These are phyloP conservation scores for Marasmius tenuissimus DNA, from an alignment of 1,284 basidiomycete species.

Conservation along the genomic window DNA sequence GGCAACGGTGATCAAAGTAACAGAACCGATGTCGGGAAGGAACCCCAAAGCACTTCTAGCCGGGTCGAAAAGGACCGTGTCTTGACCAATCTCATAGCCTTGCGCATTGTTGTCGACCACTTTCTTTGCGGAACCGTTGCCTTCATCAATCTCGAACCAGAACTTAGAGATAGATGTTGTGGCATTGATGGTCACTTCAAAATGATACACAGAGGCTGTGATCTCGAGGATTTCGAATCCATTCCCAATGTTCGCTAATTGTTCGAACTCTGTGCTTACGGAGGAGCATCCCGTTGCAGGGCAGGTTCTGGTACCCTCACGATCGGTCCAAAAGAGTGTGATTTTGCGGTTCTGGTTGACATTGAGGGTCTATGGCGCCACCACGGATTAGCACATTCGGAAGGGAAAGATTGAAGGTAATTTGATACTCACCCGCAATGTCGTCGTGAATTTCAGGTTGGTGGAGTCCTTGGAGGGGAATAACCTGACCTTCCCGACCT, in stretches of 20 bases:
- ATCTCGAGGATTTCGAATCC: not conserved
- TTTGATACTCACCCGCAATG: slow-evolving; percentile 2
- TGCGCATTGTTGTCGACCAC: not conserved
- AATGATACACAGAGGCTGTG: not conserved
- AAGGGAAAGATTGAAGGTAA: too few relatives aligned
- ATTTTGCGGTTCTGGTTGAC: not conserved
- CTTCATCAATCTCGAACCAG: slow-evolving; percentile 10
- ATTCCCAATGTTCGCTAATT: not conserved
- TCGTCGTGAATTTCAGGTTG: not conserved
- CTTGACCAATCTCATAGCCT: slow-evolving; percentile 4
- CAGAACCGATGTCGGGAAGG: not conserved
- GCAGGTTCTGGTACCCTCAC: not conserved
- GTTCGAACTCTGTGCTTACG: not conserved
- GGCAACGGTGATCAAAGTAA: not conserved
- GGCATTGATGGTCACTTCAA: slow-evolving; percentile 5
- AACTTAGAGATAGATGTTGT: slow-evolving; percentile 7
- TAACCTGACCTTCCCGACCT: not conserved
- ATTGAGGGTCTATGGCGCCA: not conserved
- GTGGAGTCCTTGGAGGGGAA: not conserved
- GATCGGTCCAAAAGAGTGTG: slow-evolving; percentile 4
- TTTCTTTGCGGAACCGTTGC: slow-evolving; percentile 2
- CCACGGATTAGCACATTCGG: too few relatives aligned
- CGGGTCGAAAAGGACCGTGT: slow-evolving; percentile 2
- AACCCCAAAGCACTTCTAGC: not conserved
- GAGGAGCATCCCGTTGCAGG: slow-evolving; percentile 1